These are phyloP conservation scores for Paramecium octaurelia DNA, from an alignment of 73 alveolate species.

Conservation along the genomic window DNA sequence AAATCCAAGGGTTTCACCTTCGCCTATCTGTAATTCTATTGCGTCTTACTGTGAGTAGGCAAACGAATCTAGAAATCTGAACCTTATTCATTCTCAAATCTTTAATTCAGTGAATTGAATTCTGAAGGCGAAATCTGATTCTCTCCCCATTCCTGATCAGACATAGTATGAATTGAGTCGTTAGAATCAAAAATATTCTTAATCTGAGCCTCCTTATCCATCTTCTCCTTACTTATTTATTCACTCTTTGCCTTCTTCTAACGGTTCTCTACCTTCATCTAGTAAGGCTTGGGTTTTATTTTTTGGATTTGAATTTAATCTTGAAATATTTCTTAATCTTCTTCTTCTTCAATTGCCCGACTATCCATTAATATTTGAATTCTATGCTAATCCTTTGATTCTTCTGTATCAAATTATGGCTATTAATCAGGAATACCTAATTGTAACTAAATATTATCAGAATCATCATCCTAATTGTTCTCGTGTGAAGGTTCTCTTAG, in stretches of 20 bases:
- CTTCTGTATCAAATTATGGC: not conserved
- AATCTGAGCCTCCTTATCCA: not conserved
- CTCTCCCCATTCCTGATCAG: conserved; percentile 29
- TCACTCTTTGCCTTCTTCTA: not conserved
- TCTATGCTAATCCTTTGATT: not conserved
- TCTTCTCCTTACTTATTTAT: not conserved
- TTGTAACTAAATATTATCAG: not conserved
- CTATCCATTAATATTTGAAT: not conserved
- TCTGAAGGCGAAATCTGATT: not conserved
- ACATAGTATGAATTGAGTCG: conserved; percentile 19
- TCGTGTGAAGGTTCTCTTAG: not conserved
- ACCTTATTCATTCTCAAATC: not conserved
- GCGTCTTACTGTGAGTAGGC: not conserved
- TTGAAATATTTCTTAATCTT: not conserved
- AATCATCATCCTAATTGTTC: not conserved
- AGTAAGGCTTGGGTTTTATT: conserved; percentile 18
- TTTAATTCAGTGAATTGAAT: not conserved
- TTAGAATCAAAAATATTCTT: not conserved
- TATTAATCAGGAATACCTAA: not conserved
- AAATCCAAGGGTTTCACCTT: not conserved
- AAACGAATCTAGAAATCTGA: not conserved
- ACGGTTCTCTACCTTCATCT: not conserved
- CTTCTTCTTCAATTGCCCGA: not conserved
- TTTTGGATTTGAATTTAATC: not conserved
- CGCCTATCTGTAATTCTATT: not conserved